Base-by-base conservation (phyloP, 2,329 filamentous ascomycete genomes). In the Passalora sequoiae region DNA sequence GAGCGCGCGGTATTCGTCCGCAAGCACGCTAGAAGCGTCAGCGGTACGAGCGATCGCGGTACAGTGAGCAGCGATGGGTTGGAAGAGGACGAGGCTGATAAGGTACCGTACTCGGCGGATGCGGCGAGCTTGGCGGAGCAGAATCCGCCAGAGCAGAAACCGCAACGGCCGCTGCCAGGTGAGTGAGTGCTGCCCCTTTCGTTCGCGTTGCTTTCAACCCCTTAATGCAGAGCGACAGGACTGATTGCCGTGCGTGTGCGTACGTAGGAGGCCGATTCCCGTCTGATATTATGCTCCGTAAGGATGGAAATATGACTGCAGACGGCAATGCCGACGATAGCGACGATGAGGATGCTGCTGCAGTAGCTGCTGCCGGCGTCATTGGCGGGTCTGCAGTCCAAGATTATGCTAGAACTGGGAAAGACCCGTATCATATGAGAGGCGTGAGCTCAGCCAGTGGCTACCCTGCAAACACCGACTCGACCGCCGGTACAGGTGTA, bases 1-100 rank as follows among this genome's bases (percentile, higher is more conserved):
- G 89, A 94, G 61, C 84, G 89, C 29, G 86, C 80, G 64, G 86
- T 86, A 20, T 96, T 92, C 62, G 87, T 96, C 29, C 81, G 86
- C 31, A 81, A 80, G 49, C 89, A 94, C 61, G 81, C 84, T 27
- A 78, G 89, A 41, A 91, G 83, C 60, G 66, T 86, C 45, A 94
- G 86, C 63, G 81, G 81, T 32, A 70, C 69, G 46, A 79, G 75
- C 54, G 61, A 69, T 21, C 67, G 66, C 49, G 83, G 73, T 24
- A 83, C 78, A 16, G 70, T 80, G 38, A 72, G 69, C 56, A 86
- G 84, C 65, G 87, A 91, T 60, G 85, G 83, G n/a, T 74, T 50
- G 60, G 83, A 89, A 54, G 86, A 94, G 52, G 65, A 83, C 56
- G 80, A 84, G 65, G 80, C 78, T 43, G 81, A 84, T 57, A 70